These are phyloP conservation scores for Aspergillus egyptiacus DNA, from an alignment of 495 filamentous ascomycete genomes.

Conservation along the genomic window DNA sequence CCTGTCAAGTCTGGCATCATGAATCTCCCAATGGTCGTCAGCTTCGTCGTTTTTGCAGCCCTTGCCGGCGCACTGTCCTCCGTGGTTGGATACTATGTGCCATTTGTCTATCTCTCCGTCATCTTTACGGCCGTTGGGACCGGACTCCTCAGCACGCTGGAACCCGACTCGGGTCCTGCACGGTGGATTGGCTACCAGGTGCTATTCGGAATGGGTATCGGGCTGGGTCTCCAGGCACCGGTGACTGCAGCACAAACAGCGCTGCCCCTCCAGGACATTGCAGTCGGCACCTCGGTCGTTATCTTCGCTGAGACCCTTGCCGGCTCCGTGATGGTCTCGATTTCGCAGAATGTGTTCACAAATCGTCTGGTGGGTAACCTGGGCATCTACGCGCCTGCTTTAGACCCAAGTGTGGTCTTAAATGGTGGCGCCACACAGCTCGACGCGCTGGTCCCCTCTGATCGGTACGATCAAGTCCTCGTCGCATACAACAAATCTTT, in stretches of 20 bases:
- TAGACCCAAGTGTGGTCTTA: background rate
- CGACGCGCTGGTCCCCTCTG: background rate
- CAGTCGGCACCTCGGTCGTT: conserved; percentile 57
- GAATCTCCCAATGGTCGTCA: conserved; percentile 39
- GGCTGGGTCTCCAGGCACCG: conserved; percentile 63
- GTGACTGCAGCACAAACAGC: conserved; percentile 59
- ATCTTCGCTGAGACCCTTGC: conserved; percentile 63
- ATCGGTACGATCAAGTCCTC: background rate
- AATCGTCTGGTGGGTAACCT: background rate
- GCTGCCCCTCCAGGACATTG: conserved; percentile 49
- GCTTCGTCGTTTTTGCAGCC: conserved; percentile 38
- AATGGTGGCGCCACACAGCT: conserved; percentile 2
- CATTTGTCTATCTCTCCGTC: conserved; percentile 49
- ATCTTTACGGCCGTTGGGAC: conserved; percentile 53
- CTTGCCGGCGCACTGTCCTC: conserved; percentile 38
- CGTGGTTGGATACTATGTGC: conserved; percentile 59
- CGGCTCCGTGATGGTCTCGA: conserved; percentile 46
- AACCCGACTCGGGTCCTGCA: conserved; percentile 38
- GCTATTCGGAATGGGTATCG: conserved; percentile 63
- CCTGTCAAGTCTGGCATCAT: conserved; percentile 33
- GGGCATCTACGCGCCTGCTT: background rate
- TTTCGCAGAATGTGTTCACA: conserved; percentile 10
- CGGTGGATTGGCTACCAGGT: conserved; percentile 68
- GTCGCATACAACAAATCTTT: conserved; percentile 8
- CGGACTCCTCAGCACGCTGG: conserved; percentile 59